Evolutionary conservation across 179 eudicot genomes (phyloP), one percentile per base, ranked within the genome.

Genomic region (Corrigiola litoralis): DNA sequence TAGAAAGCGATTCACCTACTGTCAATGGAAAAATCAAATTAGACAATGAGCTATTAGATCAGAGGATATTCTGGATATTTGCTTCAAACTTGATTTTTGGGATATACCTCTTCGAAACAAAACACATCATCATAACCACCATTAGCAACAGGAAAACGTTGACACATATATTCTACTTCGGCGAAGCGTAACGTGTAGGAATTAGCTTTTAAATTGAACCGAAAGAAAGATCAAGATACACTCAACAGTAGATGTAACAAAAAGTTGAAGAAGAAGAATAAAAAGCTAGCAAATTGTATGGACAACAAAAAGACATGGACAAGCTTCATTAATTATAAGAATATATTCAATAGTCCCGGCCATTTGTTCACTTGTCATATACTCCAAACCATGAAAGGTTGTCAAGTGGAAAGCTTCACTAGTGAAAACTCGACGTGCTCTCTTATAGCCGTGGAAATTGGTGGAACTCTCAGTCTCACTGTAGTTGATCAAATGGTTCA

Each of bases 201-300:
- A 24, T 31, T 23, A 25, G 21, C 5, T 23, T 23, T 62, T 28
- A 52, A 53, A 24, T 31, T 16, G 41, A 44, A 37, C 37, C 38
- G 32, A 63, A 49, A 63, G 65, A 55, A 31, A 31, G 49, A 44
- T 34, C 14, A 20, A 25, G 44, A 49, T 24, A 29, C 33, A 13
- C 12, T 6, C 7, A 59, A 51, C 16, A 40, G 66, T 59, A 40
- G 32, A 40, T 42, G 20, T 56, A 48, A 58, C 56, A 3, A 33
- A n/a, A 41, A 37, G 46, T 9, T 61, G 54, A 51, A 4, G 51
- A 25, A 49, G 62, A 65, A 27, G 33, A 54, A 58, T 29, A 72
- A 59, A 65, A 72, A 65, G 31, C n/a, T 32, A 51, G 45, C 71
- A 58, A 72, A 27, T 58, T 66, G 76, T 56, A 65, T 72, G 76